Percentiles rank a stretch among this genome's conserved stretches.
These are phyloP conservation scores for Scutellaria minor DNA, from an alignment of 257 asterid species.

Conservation along the genomic window DNA sequence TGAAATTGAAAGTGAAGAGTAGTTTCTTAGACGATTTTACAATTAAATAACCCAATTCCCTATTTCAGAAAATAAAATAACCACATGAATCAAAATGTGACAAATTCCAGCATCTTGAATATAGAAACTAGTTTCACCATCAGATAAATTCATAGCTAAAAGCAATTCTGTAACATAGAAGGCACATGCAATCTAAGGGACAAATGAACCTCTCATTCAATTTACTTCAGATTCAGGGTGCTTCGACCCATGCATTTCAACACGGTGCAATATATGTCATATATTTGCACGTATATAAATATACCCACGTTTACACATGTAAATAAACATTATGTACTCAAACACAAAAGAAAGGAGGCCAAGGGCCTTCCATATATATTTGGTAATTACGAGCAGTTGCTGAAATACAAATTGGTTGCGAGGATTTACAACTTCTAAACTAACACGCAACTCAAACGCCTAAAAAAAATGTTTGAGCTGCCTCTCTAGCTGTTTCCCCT, in stretches of 20 bases:
- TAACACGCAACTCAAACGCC: slow-evolving; percentile 51
- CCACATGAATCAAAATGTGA: too few relatives aligned
- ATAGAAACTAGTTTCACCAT: neutral
- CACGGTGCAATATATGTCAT: too few relatives aligned
- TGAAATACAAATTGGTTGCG: slow-evolving; percentile 40
- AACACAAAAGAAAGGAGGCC: neutral
- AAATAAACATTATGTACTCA: neutral
- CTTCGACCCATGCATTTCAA: too few relatives aligned
- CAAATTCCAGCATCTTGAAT: neutral
- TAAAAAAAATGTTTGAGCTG: slow-evolving; percentile 48
- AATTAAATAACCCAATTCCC: too few relatives aligned
- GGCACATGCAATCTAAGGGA: too few relatives aligned
- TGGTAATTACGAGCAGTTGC: slow-evolving; percentile 38
- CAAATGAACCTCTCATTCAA: too few relatives aligned
- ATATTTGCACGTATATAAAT: neutral
- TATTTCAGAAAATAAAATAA: too few relatives aligned
- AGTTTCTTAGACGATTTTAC: too few relatives aligned
- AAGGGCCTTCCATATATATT: slow-evolving; percentile 32
- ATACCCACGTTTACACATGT: neutral
- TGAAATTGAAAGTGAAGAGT: neutral
- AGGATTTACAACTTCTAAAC: slow-evolving; percentile 42
- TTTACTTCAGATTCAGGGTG: too few relatives aligned
- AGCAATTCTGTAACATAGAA: slow-evolving; percentile 1
- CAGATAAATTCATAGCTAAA: neutral
- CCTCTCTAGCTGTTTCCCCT: slow-evolving; percentile 35